These are phyloP conservation scores for Fraxinus pennsylvanica DNA, from an alignment of 257 asterid genomes.

Conservation along the genomic window DNA sequence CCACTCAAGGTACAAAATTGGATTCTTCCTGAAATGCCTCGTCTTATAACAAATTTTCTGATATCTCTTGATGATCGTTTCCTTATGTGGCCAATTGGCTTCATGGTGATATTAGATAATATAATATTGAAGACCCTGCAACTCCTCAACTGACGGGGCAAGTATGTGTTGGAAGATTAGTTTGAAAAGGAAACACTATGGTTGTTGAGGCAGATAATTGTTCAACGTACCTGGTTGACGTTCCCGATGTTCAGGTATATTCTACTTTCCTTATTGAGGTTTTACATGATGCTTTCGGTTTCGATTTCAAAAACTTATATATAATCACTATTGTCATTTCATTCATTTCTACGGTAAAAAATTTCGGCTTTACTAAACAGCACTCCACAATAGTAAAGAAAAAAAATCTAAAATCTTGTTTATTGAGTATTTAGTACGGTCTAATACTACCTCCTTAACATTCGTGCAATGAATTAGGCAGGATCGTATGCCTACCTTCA, in stretches of 20 bases:
- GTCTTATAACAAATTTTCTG: constrained; percentile 77
- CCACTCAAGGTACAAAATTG: constrained; percentile 80
- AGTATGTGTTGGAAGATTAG: constrained; percentile 73
- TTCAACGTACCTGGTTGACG: constrained; percentile 67
- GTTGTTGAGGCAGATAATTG: constrained; percentile 78
- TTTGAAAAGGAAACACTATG: constrained; percentile 62
- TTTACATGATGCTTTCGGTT: not conserved
- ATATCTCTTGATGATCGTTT: constrained; percentile 78
- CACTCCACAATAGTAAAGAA: too few relatives aligned
- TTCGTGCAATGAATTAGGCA: not conserved
- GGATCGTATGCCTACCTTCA: not conserved
- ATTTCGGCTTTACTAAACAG: too few relatives aligned
- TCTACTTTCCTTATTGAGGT: not conserved
- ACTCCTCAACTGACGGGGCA: constrained; percentile 71
- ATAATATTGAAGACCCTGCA: constrained; percentile 75
- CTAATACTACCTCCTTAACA: too few relatives aligned
- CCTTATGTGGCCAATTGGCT: constrained; percentile 82
- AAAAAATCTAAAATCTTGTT: too few relatives aligned
- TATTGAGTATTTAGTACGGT: not conserved
- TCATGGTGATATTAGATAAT: constrained; percentile 90
- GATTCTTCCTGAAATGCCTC: constrained; percentile 91
- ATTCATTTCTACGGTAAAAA: too few relatives aligned
- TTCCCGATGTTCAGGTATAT: constrained; percentile 73
- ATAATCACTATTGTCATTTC: not conserved
- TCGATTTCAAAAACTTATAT: not conserved